Base-by-base conservation (phyloP, 1,284 basidiomycete species). In the Marasmius tenuissimus region DNA sequence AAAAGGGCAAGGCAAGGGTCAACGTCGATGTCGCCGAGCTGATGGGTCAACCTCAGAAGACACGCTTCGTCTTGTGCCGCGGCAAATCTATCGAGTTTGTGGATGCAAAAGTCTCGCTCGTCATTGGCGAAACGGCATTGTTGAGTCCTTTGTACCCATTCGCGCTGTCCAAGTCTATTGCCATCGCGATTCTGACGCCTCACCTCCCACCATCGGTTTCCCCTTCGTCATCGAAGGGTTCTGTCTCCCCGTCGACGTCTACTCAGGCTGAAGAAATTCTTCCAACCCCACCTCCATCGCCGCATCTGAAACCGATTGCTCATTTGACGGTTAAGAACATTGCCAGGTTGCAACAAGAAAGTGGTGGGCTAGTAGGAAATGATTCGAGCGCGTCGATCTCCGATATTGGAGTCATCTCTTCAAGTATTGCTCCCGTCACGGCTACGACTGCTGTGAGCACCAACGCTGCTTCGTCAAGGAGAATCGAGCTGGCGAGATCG, bases 211-310 rank as follows among this genome's bases (percentile, higher is more conserved):
- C 16, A 16, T 20, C 20, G 16, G 4, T 20, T 5, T 20, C 16
- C 7, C 27, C 8, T 35, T 18, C 12, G 53, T 18, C 16, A 34
- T 18, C 14, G 11, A 33, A 18, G 22, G 20, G 14, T 57, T 39
- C 14, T 57, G 37, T 50, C 6, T 40, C 20, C 27, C 60, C 12
- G 14, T 40, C 37, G 35, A n/a, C 27, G 27, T 27, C 27, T 27
- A 27, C 27, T 27, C 27, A 27, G 27, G 53, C n/a, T 12, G 59
- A 63, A 12, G 59, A 63, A 16, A 40, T 52, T 42, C 64, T 76
- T 10, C 76, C 74, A 35, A 76, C 75, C 20, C 75, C 76, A 12
- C 75, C 76, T 18, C 69, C 69, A 12, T 76, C 75, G 27, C 76
- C 75, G 4, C 64, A 67, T 39, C 59, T 70, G 20, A 52, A 53